Evolutionary conservation across 768 basidiomycete species (phyloP), one percentile per base, ranked within the genome.

Genomic region (Lentinula aciculospora): DNA sequence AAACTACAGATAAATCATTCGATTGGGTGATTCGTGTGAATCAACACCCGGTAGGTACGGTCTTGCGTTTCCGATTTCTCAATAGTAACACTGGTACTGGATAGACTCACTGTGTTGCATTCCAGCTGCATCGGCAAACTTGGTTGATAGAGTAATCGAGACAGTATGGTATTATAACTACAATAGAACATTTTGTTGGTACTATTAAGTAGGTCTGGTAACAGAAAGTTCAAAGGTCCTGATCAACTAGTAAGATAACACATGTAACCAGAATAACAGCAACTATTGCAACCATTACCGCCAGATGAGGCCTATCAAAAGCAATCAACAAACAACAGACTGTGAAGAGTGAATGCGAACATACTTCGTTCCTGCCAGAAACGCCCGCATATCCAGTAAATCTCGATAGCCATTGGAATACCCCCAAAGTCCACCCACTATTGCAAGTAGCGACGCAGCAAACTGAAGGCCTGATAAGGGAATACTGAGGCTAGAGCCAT

Each of bases 361-460:
- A 56, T 61, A 84, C 88, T 82, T 85, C 27, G 80, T 75, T 15
- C 77, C 80, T 29, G 70, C 72, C 37, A 88, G 66, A 65, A 89
- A 88, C 1, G 85, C 84, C 60, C 80, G 77, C 70, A 80, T 74
- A 57, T 75, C 72, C 57, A 78, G 72, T 60, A 89, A 67, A 65
- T 86, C 85, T 63, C 74, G 69, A 45, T 76, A 81, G 1, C 82
- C 82, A 49, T 71, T 75, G 58, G 80, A 78, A 60, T 87, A 91
- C 69, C 88, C 86, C 83, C 83, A 89, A 36, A 74, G 60, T 0
- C 86, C 88, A 1, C 80, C 85, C 8, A 66, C 69, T 21, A 89
- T 75, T 17, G 80, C 77, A 12, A 74, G 72, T 15, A 88, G 57
- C 8, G 86, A 79, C 4, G 83, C 81, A 13, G 68, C 66, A 48